Evolutionary conservation across 2,329 filamentous ascomycete species (phyloP), one percentile per base, ranked within the genome.

Genomic region (Penicillium brevicompactum): DNA sequence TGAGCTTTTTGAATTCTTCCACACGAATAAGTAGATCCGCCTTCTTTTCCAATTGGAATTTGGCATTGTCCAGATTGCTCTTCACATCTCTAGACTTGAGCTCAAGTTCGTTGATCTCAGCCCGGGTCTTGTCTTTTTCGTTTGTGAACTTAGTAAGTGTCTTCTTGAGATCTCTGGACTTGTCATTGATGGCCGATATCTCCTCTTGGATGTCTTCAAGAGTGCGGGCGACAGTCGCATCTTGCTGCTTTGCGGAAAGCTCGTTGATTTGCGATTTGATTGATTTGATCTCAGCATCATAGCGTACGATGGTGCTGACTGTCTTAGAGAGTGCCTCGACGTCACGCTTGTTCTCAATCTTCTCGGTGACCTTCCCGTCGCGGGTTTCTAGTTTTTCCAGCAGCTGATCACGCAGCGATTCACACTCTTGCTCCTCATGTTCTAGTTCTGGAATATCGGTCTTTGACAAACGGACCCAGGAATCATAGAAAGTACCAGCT

Each of bases 181-280:
- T 85, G 57, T 92, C 90, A 18, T 83, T 83, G 53, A 87, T 81
- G 16, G 78, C 75, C 46, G 85, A 85, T 58, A 92, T 84, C 46
- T 92, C 84, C 50, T 90, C 87, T 64, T 94, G 89, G 50, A 97
- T 92, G 62, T 94, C 90, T 51, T 96, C 90, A 6, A 91, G 82
- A 30, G 89, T 90, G 58, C 90, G 85, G 13, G 84, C 83, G 9
- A 81, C 73, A 11, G 84, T 83, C 24, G 82, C 80, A 13, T 87
- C 84, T 66, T 88, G 86, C 68, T 97, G 89, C 63, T 92, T 91
- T 8, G 86, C 86, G 55, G 85, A 81, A 47, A 96, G 83, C 51
- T 89, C 86, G 53, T 88, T 81, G 47, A 97, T 88, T 70, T 96
- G 89, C 38, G 77, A 76, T 65, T 90, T 84, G 5, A 90, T 86